Conservation (phyloP, 805 yeast genomes). For the Komagataella ulmi region DNA sequence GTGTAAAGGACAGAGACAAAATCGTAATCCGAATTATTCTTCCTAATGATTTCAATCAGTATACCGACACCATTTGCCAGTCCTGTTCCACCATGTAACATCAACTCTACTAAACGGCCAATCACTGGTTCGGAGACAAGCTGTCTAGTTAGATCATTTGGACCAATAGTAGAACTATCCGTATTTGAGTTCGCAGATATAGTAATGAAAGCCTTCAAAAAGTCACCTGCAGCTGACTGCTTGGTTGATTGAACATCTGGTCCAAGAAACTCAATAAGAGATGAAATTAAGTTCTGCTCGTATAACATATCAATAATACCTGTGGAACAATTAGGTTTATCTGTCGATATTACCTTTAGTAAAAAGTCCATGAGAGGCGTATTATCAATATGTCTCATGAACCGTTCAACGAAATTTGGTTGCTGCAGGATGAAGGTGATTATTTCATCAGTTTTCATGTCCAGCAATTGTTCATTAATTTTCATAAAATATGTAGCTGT, state of each 20-base stretch:
- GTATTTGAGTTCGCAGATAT: slow-evolving; percentile 89
- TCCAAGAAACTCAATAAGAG: slow-evolving; percentile 55
- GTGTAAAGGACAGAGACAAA: slow-evolving; percentile 73
- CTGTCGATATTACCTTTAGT: slow-evolving; percentile 81
- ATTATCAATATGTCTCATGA: slow-evolving; percentile 76
- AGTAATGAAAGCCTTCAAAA: slow-evolving; percentile 84
- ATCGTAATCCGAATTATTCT: slow-evolving; percentile 94
- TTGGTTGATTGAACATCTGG: slow-evolving; percentile 56
- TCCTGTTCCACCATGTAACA: slow-evolving; percentile 78
- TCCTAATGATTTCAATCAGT: slow-evolving; percentile 85
- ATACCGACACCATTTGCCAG: slow-evolving; percentile 91
- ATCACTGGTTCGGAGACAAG: slow-evolving; percentile 67
- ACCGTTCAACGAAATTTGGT: slow-evolving; percentile 60
- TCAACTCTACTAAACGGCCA: slow-evolving; percentile 54
- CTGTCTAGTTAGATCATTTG: slow-evolving; percentile 87
- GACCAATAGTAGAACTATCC: slow-evolving; percentile 87
- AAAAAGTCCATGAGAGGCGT: slow-evolving; percentile 92
- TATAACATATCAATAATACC: slow-evolving; percentile 72
- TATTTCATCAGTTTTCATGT: slow-evolving; percentile 78
- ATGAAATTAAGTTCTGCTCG: slow-evolving; percentile 60
- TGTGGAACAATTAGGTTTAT: slow-evolving; percentile 79
- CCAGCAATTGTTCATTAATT: slow-evolving; percentile 79
- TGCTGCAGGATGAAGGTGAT: slow-evolving; percentile 57
- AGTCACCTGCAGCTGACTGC: slow-evolving; percentile 93
- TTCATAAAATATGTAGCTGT: slow-evolving; percentile 85